Base-by-base conservation (phyloP, 2,329 filamentous ascomycete species). In the Dactylellina sp. region DNA sequence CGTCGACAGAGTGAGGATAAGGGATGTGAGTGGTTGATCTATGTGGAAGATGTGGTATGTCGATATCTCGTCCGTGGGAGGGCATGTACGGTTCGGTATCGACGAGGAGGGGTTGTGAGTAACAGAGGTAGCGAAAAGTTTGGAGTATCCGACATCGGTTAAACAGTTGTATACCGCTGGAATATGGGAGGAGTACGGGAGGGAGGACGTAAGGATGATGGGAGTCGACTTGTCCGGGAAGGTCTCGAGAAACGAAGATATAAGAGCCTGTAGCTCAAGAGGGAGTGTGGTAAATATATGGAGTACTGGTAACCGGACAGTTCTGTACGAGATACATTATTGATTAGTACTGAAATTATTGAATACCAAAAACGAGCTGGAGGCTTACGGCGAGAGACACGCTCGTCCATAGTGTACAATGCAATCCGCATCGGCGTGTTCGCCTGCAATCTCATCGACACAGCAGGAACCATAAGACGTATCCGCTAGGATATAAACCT, bases 391-490 rank as follows among this genome's bases (percentile, higher is more conserved):
- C 6, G 93, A 97, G 22, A 99, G 84, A 79, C 95, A 99, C 0
- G 94, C 90, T 59, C 95, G 86, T 1, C 95, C 95, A 78, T 98
- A 99, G 80, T 99, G 95, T 12, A 99, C 89, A 0, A 98, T 91
- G 0, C 93, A 91, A 75, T 98, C 90, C 5, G 95, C 93, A 78
- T 92, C 86, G 14, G 92, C 90, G 80, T 99, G 95, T 81, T 99
- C 93, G 1, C 95, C 95, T 0, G 95, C 95, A 42, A 98, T 89
- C 82, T 99, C 95, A 79, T 99, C 95, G 16, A 98, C 93, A 79
- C 95, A 99, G 82, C 95, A 99, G 0, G 94, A 90, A 71, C 95
- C 96, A 81, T 98, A 99, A 1, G 94, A 97, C 1, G 95, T 98
- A 81, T 99, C 95, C 32, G 90, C 95, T 16, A 99, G 84, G 72